These are phyloP conservation scores for Kodamaea lidongshanica DNA, from an alignment of 805 yeast species.

Conservation along the genomic window DNA sequence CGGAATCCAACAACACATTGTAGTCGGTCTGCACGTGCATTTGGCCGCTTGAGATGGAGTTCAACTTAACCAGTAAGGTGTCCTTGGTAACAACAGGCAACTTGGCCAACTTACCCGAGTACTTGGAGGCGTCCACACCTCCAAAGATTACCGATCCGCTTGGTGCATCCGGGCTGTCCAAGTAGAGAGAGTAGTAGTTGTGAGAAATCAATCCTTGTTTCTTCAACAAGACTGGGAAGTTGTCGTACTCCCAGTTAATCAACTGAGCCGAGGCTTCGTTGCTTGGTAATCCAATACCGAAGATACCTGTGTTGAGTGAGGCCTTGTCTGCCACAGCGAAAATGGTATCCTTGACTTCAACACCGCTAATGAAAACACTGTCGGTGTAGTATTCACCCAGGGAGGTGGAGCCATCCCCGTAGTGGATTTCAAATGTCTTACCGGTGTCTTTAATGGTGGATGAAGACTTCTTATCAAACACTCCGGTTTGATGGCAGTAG, in stretches of 20 bases:
- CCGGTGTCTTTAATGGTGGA: constrained; percentile 6
- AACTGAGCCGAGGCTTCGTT: too few species aligned
- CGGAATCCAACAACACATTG: constrained; percentile 50
- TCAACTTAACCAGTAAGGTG: constrained; percentile 1
- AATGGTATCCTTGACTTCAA: constrained; percentile 7
- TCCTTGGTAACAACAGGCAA: constrained; percentile 14
- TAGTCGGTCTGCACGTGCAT: constrained; percentile 9
- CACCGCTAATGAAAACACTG: constrained; percentile 6
- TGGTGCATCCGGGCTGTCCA: constrained; percentile 38
- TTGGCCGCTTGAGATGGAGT: constrained; percentile 1
- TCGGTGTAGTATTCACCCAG: constrained; percentile 8
- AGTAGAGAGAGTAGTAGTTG: constrained; percentile 56
- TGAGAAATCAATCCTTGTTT: constrained; percentile 50
- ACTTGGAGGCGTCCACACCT: constrained; percentile 62
- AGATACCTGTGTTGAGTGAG: constrained; percentile 9
- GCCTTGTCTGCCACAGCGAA: constrained; percentile 10
- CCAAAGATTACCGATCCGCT: constrained; percentile 62
- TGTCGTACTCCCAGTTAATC: constrained; percentile 57
- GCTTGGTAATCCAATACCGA: constrained; percentile 9
- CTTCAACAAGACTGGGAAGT: constrained; percentile 59
- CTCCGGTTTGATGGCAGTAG: constrained; percentile 6
- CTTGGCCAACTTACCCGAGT: constrained; percentile 40
- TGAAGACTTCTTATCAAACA: constrained; percentile 8
- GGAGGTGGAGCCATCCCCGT: constrained; percentile 6
- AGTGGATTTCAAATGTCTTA: constrained; percentile 2